Evolutionary conservation across 768 basidiomycete genomes (phyloP), one percentile per base, ranked within the genome.

Genomic region (Clathrus columnatus): DNA sequence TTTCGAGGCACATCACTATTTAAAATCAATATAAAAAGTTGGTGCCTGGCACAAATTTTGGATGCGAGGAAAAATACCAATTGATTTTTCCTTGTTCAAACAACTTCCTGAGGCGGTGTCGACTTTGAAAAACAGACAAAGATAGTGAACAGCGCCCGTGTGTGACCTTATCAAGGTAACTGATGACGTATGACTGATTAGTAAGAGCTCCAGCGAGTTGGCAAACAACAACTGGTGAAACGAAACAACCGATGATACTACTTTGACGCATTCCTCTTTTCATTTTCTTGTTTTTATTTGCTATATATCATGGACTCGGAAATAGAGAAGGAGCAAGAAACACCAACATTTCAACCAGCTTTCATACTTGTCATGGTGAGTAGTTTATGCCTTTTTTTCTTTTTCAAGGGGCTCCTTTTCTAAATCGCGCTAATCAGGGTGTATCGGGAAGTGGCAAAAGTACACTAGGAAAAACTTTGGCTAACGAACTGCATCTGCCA

Each of bases 401-500:
- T 3, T 49, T 4, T 11, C 17, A 14, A 28, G 4, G 2, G 48
- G 48, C 11, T 10, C 24, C 28, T 27, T 47, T 29, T 45, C 28
- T 41, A 14, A 29, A 23, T 41, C 30, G 8, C 45, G 23, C 26
- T 41, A 17, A 14, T 48, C 61, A 86, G 84, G 88, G 88, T 29
- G 84, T 87, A 2, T 86, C 77, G 0, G 84, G 85, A 14, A 81
- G 82, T 28, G 85, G 87, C 7, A 87, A 87, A 64, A 79, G 81
- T 26, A 87, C 84, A 20, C 73, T 92, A 1, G 89, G 85, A 0
- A 60, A 59, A 4, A 80, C 79, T 6, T 71, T 94, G n/a, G 78
- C 87, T 6, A 61, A 70, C 36, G 71, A 73, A 24, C 73, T 91
- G 48, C 68, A 67, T n/a, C 59, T 91, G 57, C 84, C 91, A 1